Evolutionary conservation across 305 asterid genomes (phyloP).

Genomic region (Solanum hybrid): DNA sequence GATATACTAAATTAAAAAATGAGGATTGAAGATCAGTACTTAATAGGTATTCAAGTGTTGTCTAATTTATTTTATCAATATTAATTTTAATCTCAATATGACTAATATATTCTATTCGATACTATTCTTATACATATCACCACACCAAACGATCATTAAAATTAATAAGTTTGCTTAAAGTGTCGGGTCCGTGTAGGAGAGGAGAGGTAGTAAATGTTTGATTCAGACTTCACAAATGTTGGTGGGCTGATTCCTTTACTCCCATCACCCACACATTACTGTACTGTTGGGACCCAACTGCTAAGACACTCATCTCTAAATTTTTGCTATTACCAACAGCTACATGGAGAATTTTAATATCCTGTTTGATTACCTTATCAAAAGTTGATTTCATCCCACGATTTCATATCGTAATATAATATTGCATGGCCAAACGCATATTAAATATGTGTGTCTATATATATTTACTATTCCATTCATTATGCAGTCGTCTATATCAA

Average conservation of each 20-base stretch:
- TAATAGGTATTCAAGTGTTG: background rate
- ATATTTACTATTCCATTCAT: background rate
- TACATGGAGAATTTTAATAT: background rate
- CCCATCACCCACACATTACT: background rate
- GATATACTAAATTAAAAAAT: no score
- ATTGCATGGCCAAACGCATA: no score
- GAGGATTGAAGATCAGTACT: background rate
- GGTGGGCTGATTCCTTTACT: background rate
- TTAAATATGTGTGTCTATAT: no score
- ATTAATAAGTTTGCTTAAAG: background rate
- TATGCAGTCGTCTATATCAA: background rate
- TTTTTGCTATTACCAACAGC: background rate
- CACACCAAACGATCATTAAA: background rate
- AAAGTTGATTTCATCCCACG: no score
- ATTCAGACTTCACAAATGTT: background rate
- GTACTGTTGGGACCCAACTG: background rate
- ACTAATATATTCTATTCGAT: background rate
- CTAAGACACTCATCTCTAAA: background rate
- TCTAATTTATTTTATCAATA: background rate
- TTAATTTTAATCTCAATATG: no score
- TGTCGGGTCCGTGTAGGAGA: background rate
- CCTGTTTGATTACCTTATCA: background rate
- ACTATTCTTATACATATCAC: background rate
- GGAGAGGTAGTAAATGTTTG: background rate
- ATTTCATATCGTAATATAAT: fast-evolving